Evolutionary conservation across 2,329 filamentous ascomycete genomes (phyloP).

Genomic region (Didymosphaeria variabile): DNA sequence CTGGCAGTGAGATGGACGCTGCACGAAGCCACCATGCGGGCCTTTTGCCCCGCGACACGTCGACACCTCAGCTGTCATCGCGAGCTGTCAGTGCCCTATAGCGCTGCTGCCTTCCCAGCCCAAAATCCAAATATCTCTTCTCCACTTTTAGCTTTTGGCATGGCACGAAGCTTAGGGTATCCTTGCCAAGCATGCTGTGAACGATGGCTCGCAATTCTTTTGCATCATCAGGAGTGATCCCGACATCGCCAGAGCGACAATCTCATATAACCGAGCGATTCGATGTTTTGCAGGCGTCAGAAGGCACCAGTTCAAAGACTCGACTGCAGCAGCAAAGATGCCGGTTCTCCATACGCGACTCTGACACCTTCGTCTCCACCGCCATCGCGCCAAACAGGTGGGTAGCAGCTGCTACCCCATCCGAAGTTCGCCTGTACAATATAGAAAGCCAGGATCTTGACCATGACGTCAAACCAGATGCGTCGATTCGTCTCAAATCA

Average conservation of each 20-base stretch:
- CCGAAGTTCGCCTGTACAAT: conserved; percentile 28
- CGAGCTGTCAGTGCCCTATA: neutral
- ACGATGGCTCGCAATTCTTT: conserved; percentile 15
- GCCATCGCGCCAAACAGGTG: conserved; percentile 27
- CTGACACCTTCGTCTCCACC: conserved; percentile 24
- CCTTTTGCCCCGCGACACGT: neutral
- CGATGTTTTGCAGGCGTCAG: conserved; percentile 21
- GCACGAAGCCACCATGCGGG: neutral
- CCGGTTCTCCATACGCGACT: conserved; percentile 12
- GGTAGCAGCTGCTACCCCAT: conserved; percentile 25
- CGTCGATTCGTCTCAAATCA: neutral
- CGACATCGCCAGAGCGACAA: conserved; percentile 3
- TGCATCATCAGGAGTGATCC: conserved; percentile 10
- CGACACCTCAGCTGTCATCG: neutral
- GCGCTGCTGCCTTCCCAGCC: conserved; percentile 2
- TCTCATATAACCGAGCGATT: conserved; percentile 4
- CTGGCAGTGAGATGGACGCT: neutral
- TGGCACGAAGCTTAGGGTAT: conserved; percentile 2
- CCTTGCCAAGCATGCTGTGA: neutral
- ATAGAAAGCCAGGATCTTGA: conserved; percentile 16
- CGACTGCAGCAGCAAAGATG: conserved; percentile 18
- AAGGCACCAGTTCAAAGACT: conserved; percentile 15
- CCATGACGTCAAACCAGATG: conserved; percentile 11
- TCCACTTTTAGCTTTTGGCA: conserved; percentile 5
- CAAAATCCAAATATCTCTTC: neutral